phyloP scores from a whole-genome alignment of 768 basidiomycete species.

The Agaricus subrufescens region DNA sequence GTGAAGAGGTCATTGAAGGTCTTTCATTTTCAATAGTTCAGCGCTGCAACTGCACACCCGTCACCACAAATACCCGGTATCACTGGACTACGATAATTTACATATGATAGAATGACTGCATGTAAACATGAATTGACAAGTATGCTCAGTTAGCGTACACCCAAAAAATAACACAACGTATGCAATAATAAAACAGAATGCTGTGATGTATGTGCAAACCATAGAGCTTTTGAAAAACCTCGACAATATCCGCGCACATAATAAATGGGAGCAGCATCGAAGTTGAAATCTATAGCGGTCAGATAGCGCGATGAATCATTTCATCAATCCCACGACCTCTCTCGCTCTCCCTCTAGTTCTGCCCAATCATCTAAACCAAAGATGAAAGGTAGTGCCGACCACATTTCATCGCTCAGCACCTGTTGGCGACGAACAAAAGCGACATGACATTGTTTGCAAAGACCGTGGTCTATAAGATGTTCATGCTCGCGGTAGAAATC shows the following conservation, averaged over 20 bases:
- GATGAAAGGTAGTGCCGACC: slow-evolving; percentile 25
- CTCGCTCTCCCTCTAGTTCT: slow-evolving; percentile 19
- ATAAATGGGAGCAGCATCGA: background rate
- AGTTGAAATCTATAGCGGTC: background rate
- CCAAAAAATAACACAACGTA: background rate
- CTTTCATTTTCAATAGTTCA: no score
- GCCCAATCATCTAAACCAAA: slow-evolving; percentile 26
- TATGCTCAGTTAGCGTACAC: background rate
- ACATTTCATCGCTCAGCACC: slow-evolving; percentile 22
- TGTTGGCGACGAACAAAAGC: slow-evolving; percentile 16
- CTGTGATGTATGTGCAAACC: background rate
- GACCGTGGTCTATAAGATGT: slow-evolving; percentile 14
- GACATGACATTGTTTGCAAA: slow-evolving; percentile 19
- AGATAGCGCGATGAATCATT: background rate
- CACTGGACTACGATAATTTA: no score
- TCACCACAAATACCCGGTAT: no score
- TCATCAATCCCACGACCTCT: slow-evolving; percentile 17
- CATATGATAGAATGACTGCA: no score
- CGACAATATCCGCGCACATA: background rate
- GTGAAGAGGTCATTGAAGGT: no score
- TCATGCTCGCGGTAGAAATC: slow-evolving; percentile 28
- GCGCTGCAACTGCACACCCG: no score
- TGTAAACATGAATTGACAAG: no score
- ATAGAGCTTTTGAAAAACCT: background rate
- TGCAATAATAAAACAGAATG: background rate